Base-by-base conservation (phyloP, 495 filamentous ascomycete genomes). In the Xanthoparmelia taractica region DNA sequence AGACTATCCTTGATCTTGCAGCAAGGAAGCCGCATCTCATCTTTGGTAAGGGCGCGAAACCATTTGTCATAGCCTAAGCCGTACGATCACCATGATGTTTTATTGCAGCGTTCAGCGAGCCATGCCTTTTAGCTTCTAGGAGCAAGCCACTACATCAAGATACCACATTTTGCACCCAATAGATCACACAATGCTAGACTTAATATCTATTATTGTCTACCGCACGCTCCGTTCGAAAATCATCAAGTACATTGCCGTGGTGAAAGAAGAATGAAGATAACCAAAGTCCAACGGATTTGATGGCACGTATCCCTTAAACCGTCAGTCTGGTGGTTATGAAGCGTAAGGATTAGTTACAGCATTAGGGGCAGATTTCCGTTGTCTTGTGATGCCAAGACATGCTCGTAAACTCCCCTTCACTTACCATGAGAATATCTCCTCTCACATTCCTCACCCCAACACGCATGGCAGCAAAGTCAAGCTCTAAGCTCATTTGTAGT, bases 1-100 rank as follows among this genome's bases (percentile, higher is more conserved):
- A 95, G 77, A 96, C 92, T 8, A 89, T 99, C 57, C 75, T 99
- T 34, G 89, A 97, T 75, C 70, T 97, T 59, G 94, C 92, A 0
- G 83, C 84, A 69, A 77, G 93, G 73, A 91, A 91, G 73, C 94
- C 95, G 18, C 81, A 94, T 75, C 71, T 99, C 64, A 84, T 99
- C 48, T 97, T 99, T 73, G 86, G 84, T 13, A 69, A 82, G 64
- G 82, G 79, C 38, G 69, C 67, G 0, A 58, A 61, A 33, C 65
- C 69, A 18, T 71, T 65, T 58, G 50, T 63, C 18, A 61, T 71
- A 54, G 61, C 57, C 23, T 64, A 38, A 63, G 47, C 43, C 31
- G 1, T 23, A 34, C 29, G 34, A 36, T 29, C 58, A 34, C 6
- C 27, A 33, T 40, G 29, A 25, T 61, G 29, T 17, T 60, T 27